phyloP scores from a whole-genome alignment of 768 basidiomycete genomes.

The Amanita thiersii region DNA sequence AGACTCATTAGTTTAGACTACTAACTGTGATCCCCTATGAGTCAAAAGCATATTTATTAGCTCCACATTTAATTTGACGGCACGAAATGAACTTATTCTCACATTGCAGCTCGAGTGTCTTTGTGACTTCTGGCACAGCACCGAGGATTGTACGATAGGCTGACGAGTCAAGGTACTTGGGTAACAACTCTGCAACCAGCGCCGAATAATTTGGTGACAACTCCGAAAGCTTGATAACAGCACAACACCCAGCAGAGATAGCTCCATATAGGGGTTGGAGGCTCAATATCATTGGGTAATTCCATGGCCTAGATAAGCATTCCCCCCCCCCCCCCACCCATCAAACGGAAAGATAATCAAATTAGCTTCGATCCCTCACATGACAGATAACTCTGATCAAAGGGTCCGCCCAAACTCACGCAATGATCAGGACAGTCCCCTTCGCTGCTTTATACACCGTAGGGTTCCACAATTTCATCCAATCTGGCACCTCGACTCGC shows the following conservation, averaged over 20 bases:
- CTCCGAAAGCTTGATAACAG: constrained; percentile 63
- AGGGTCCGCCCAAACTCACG: constrained; percentile 36
- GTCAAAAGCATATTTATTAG: neutral
- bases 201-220: constrained; percentile 37
- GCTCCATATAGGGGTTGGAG: constrained; percentile 61
- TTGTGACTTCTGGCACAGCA: constrained; percentile 46
- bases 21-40: constrained; percentile 21
- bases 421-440: constrained; percentile 52
- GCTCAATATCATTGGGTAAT: constrained; percentile 51
- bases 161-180: constrained; percentile 38
- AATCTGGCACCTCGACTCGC: constrained; percentile 27
- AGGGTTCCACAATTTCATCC: constrained; percentile 44
- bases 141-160: constrained; percentile 54
- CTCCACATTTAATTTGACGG: neutral
- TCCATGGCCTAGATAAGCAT: constrained; percentile 53
- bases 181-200: constrained; percentile 45
- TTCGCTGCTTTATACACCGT: constrained; percentile 49
- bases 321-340: too few species aligned
- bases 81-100: constrained; percentile 8
- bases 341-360: neutral
- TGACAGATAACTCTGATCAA: constrained; percentile 10
- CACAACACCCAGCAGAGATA: constrained; percentile 67
- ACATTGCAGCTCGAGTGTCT: constrained; percentile 41
- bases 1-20: too few species aligned
- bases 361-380: neutral